These are phyloP conservation scores for Fusarium sp. DNA, from an alignment of 2,329 filamentous ascomycete genomes.

Conservation along the genomic window DNA sequence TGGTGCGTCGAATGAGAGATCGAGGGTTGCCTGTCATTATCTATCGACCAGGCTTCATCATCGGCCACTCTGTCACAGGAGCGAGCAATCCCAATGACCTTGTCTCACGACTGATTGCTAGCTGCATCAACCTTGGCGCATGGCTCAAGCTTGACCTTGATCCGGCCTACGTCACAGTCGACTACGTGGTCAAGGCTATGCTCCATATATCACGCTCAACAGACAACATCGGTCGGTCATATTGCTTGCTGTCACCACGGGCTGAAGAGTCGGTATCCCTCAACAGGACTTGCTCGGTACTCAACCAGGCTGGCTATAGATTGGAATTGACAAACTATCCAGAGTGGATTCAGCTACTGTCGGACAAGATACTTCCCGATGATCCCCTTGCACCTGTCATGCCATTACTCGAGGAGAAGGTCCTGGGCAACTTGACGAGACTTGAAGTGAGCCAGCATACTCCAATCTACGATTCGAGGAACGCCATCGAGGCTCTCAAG, in stretches of 20 bases:
- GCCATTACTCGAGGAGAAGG: neutral
- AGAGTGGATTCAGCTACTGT: neutral
- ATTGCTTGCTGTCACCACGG: neutral
- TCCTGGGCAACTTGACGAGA: constrained; percentile 4
- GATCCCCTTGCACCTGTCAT: constrained; percentile 10
- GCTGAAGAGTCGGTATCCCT: constrained; percentile 1
- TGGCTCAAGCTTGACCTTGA: constrained; percentile 8
- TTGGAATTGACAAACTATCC: constrained; percentile 2
- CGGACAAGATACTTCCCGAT: neutral
- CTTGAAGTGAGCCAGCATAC: constrained; percentile 11
- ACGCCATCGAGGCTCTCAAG: neutral
- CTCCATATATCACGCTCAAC: neutral
- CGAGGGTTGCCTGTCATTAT: neutral
- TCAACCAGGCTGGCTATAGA: neutral
- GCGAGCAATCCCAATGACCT: constrained; percentile 12
- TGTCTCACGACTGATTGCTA: constrained; percentile 5
- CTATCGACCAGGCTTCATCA: constrained; percentile 9
- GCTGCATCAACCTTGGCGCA: constrained; percentile 7
- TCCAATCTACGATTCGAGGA: neutral
- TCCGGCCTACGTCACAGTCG: constrained; percentile 1
- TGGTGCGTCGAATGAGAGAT: constrained; percentile 6
- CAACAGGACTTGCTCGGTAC: neutral
- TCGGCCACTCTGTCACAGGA: constrained; percentile 1
- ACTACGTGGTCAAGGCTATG: constrained; percentile 8
- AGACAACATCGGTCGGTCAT: neutral